Evolutionary conservation across 2,329 filamentous ascomycete species (phyloP), one percentile per base, ranked within the genome.

Genomic region (Claviceps africana): DNA sequence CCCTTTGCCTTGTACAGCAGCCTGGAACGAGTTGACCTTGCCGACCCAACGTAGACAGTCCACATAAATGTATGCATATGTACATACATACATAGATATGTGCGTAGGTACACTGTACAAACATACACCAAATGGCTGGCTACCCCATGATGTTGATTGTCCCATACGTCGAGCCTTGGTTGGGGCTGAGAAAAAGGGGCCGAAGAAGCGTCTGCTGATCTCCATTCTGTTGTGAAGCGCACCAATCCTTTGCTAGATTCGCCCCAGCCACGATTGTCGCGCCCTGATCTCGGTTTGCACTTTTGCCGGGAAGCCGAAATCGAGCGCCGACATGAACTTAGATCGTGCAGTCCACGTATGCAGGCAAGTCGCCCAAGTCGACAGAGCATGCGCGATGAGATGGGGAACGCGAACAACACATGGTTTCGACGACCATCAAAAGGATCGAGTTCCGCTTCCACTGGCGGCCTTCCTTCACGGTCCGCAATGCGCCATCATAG

Each of bases 311-410:
- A 17, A 31, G 6, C 9, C 37, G 28, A 25, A 46, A 39, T 39
- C 21, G 21, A 42, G 42, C 44, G 28, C 25, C 28, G 48, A 44
- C 44, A 31, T 53, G 52, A 45, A 47, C 47, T 39, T 21, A 51
- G 51, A 53, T 51, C 35, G 42, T 37, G 48, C 30, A 43, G 43
- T 21, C 25, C 35, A 31, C 17, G 19, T 40, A 35, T 40, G 33
- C 33, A 51, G 22, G 43, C 22, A 9, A 22, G 48, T 50, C 48
- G 43, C 48, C 37, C 48, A 39, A 39, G 48, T 21, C 25, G 37
- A 42, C 28, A 25, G 28, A 13, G 11, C n/a, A 50, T 50, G 48
- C 37, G 42, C 42, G 31, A 39, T 19, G 21, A 45, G 40, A 28
- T 21, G 19, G 30, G 30, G 30, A 50, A 35, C 30, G n/a, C 40